A percentile compares a stretch with the other conserved stretches of the same genome.
These are phyloP conservation scores for Diutina catenulata DNA, from an alignment of 1,139 yeast genomes.

Conservation along the genomic window DNA sequence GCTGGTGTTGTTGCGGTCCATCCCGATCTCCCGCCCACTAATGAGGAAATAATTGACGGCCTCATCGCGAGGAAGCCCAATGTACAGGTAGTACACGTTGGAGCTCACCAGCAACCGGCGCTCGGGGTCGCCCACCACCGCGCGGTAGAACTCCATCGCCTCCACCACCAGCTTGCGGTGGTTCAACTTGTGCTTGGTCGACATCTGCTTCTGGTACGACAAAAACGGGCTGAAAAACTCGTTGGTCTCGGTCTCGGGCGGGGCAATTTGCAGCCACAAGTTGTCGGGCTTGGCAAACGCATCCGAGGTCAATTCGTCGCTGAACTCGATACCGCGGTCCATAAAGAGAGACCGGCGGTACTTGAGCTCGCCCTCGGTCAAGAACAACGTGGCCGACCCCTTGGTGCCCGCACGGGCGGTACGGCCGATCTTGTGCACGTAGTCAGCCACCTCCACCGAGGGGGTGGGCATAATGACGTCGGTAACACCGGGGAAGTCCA, in stretches of 20 bases:
- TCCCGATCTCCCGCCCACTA: background rate
- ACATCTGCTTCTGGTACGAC: background rate
- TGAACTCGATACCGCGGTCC: constrained; percentile 39
- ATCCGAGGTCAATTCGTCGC: constrained; percentile 13
- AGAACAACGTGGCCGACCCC: constrained; percentile 53
- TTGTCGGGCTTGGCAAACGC: constrained; percentile 7
- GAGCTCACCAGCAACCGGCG: background rate
- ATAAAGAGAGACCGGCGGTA: constrained; percentile 32
- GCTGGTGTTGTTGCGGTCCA: background rate
- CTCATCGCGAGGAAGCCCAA: background rate
- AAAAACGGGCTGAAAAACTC: background rate
- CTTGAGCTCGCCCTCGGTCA: constrained; percentile 35
- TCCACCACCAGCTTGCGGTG: constrained; percentile 7
- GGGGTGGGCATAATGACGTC: constrained; percentile 73
- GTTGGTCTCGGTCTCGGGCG: background rate
- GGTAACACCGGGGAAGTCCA: constrained; percentile 80
- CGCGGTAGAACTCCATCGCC: constrained; percentile 9
- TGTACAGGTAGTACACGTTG: background rate
- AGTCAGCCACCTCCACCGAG: constrained; percentile 64
- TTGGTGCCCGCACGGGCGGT: constrained; percentile 87
- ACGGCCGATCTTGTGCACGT: constrained; percentile 91
- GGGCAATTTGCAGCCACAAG: background rate
- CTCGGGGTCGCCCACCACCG: constrained; percentile 6
- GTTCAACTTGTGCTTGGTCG: constrained; percentile 6
- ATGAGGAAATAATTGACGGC: background rate